Evolutionary conservation across 2,329 filamentous ascomycete species (phyloP).

Genomic region (Colletotrichum sp.): DNA sequence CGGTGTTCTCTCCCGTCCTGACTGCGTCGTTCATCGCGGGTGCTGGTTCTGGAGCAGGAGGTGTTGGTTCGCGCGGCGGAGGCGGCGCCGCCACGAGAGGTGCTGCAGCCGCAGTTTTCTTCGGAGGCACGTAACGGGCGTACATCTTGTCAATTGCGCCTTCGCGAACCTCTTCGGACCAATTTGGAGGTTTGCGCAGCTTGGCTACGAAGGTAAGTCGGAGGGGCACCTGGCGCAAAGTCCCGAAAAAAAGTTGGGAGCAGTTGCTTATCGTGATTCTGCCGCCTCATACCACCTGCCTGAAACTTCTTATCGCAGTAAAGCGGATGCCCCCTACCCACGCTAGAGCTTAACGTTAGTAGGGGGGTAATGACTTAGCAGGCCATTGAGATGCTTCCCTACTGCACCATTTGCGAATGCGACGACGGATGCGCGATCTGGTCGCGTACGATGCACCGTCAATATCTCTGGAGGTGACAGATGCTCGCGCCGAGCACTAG

Average conservation of each 20-base stretch:
- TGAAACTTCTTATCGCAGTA: conserved; percentile 26
- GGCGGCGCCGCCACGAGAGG: not conserved
- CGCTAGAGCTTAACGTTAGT: not conserved
- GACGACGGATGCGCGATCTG: not conserved
- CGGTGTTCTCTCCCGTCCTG: not conserved
- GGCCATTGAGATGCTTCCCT: not conserved
- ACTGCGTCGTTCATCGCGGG: conserved; percentile 1
- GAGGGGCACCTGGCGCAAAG: conserved; percentile 12
- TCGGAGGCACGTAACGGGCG: conserved; percentile 42
- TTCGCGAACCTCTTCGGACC: not conserved
- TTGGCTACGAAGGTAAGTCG: not conserved
- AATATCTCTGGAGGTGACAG: not conserved
- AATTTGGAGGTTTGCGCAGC: not conserved
- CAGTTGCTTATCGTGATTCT: conserved; percentile 40
- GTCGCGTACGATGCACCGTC: not conserved
- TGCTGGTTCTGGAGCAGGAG: conserved; percentile 5
- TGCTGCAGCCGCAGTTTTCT: conserved; percentile 26
- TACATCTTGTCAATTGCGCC: conserved; percentile 15
- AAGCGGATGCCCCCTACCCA: not conserved
- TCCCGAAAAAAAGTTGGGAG: conserved; percentile 39
- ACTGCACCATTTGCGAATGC: not conserved
- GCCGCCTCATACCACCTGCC: conserved; percentile 38
- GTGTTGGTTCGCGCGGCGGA: not conserved
- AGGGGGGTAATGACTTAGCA: not conserved
- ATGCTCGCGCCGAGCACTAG: not conserved